Base-by-base conservation (phyloP, 2,329 filamentous ascomycete genomes). In the Juglanconis sp. region DNA sequence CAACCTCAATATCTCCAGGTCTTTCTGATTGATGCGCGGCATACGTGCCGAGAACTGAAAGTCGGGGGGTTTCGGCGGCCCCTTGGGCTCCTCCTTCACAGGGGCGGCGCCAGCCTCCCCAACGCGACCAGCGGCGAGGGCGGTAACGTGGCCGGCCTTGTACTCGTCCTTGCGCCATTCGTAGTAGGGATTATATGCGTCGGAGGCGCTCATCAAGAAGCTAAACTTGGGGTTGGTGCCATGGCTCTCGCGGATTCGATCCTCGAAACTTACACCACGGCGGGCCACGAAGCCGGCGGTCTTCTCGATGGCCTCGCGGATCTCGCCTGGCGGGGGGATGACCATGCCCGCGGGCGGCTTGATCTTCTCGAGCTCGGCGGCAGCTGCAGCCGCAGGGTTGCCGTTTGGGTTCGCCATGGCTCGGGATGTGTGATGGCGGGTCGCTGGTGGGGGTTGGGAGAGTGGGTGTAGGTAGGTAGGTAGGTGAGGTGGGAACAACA, bases 11-110 rank as follows among this genome's bases (percentile, higher is more conserved):
- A 88, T 81, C 67, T 88, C 86, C 64, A 98, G 78, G 81, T 99
- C 95, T 74, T 96, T 91, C 65, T 96, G 92, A 76, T 89, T 96
- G 77, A 99, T 96, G 67, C 93, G 94, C 60, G 95, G 95, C 91
- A 98, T 96, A 72, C 93, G 90, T 67, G 95, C 93, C 59, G 92
- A 96, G 78, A 97, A 99, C 67, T 90, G 86, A 71, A 96, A 98
- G 68, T 93, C 89, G 60, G 90, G 85, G 15, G 95, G 95, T 70
- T 93, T 87, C 48, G 89, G 87, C 7, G 94, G 94, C 30, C 93
- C 94, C 73, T 90, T 85, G 48, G 91, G 88, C 71, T 90, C 92
- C 73, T 85, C 83, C 58, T 79, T 79, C 44, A 77, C 78, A 54
- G 79, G 77, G 15, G 73, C 77, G 47, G 79, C 79, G 30, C 79